Conservation (phyloP, 2,329 filamentous ascomycete genomes). For the Penicillium sp. region DNA sequence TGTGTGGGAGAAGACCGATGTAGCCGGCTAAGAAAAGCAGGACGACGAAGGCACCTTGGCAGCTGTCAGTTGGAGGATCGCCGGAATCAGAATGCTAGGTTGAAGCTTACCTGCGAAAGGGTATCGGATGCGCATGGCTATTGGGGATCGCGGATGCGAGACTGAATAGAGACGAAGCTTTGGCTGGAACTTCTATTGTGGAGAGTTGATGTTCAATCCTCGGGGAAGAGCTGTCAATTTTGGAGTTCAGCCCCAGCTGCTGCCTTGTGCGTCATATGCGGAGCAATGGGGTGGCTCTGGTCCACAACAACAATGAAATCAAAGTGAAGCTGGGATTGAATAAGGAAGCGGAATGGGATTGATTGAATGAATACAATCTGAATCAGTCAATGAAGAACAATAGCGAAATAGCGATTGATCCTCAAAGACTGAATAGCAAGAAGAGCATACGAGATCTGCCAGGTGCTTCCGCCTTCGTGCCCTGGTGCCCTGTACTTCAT, state of each 20-base stretch:
- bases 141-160: background rate
- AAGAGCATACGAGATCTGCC: constrained; percentile 27
- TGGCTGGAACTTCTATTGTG: background rate
- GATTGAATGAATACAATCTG: background rate
- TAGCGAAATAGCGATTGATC: background rate
- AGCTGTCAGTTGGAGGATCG: constrained; percentile 12
- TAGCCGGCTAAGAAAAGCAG: constrained; percentile 75
- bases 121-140: constrained; percentile 74
- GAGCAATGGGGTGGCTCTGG: constrained; percentile 9
- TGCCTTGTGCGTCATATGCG: constrained; percentile 31
- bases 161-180: constrained; percentile 1
- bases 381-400: constrained; percentile 1
- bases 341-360: background rate
- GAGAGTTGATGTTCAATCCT: background rate
- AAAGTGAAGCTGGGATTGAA: background rate
- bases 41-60: constrained; percentile 59
- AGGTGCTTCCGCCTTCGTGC: constrained; percentile 31
- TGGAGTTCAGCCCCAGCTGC: constrained; percentile 19
- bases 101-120: constrained; percentile 73
- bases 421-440: constrained; percentile 23
- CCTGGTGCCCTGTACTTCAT: constrained; percentile 37
- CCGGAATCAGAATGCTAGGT: constrained; percentile 3
- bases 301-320: constrained; percentile 2
- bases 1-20: constrained; percentile 65
- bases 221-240: constrained; percentile 10